These are phyloP conservation scores for Rosa rugosa DNA, from an alignment of 306 rosid genomes.

Conservation along the genomic window DNA sequence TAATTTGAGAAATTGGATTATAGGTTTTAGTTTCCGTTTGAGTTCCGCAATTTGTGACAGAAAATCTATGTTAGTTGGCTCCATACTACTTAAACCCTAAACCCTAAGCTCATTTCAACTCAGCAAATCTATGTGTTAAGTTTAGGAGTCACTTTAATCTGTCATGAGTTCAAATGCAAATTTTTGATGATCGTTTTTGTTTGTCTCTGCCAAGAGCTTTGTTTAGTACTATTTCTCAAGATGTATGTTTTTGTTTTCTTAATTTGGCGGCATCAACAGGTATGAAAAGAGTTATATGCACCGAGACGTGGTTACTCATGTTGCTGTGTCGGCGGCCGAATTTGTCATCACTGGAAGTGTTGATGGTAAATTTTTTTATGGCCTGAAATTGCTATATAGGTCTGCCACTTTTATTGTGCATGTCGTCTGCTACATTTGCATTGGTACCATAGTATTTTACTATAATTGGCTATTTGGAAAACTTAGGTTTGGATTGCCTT, in stretches of 20 bases:
- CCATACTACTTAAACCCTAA: neutral
- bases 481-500: neutral
- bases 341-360: slow-evolving; percentile 89
- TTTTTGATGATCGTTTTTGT: neutral
- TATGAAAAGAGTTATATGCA: slow-evolving; percentile 99
- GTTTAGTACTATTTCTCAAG: neutral
- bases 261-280: slow-evolving; percentile 40
- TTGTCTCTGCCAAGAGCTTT: neutral
- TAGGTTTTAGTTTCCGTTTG: neutral
- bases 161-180: neutral
- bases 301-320: slow-evolving; percentile 93
- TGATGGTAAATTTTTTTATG: slow-evolving; percentile 53
- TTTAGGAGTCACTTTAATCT: neutral
- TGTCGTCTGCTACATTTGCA: neutral
- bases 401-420: neutral
- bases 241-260: neutral
- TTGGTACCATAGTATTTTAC: neutral
- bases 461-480: neutral
- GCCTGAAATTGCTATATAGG: neutral
- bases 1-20: neutral
- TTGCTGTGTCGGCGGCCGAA: slow-evolving; percentile 84
- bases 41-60: neutral
- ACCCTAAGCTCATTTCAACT: neutral
- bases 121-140: neutral
- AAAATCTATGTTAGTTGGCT: neutral